Evolutionary conservation across 805 yeast species (phyloP).

Genomic region (Diddensiella santjacobensis): DNA sequence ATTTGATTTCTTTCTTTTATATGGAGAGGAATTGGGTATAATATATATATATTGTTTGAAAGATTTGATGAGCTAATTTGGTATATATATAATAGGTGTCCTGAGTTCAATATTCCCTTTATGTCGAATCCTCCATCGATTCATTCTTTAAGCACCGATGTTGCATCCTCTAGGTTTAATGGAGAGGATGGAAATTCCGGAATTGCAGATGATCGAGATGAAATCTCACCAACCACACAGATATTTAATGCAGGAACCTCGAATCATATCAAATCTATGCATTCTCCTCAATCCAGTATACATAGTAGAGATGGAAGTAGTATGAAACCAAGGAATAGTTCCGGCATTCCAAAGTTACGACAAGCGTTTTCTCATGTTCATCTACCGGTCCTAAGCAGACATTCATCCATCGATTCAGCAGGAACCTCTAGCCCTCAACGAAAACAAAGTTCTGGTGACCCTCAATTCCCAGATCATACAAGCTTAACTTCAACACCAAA

Average conservation of each 20-base stretch:
- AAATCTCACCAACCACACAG: neutral
- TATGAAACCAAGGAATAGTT: neutral
- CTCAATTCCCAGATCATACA: neutral
- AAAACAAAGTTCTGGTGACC: neutral
- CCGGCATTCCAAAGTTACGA: constrained; percentile 19
- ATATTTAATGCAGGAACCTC: neutral
- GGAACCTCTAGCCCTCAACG: constrained; percentile 3
- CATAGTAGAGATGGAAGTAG: neutral
- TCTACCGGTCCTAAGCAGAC: constrained; percentile 12
- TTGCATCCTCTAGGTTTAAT: neutral
- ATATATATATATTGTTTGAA: too few species aligned
- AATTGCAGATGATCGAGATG: neutral
- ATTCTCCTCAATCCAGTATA: neutral
- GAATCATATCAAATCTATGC: neutral
- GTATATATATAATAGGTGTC: neutral
- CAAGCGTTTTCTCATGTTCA: constrained; percentile 22
- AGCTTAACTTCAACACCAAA: neutral
- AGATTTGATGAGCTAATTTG: too few species aligned
- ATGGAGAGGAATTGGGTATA: too few species aligned
- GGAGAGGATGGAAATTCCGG: neutral
- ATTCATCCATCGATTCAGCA: constrained; percentile 2
- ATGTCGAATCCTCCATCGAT: constrained; percentile 3
- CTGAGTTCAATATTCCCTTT: constrained; percentile 11
- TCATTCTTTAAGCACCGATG: neutral
- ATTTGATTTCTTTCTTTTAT: too few species aligned